phyloP scores from a whole-genome alignment of 1,139 yeast genomes.

The Debaryomyces fabryi region DNA sequence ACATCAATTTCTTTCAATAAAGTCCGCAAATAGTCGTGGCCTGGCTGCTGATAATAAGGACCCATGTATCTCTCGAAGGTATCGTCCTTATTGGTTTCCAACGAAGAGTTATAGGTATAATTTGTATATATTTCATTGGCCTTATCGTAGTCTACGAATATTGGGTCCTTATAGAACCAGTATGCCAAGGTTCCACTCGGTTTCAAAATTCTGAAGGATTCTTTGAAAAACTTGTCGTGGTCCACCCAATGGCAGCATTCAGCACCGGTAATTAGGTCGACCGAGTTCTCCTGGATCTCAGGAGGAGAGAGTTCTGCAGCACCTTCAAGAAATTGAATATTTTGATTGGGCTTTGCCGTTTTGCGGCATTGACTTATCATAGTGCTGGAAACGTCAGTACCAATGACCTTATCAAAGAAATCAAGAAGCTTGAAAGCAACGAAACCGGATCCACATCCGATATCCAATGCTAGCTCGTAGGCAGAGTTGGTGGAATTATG shows the following conservation, averaged over 20 bases:
- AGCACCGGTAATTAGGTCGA: conserved; percentile 71
- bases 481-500: conserved; percentile 24
- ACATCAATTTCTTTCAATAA: conserved; percentile 46
- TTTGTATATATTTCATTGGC: conserved; percentile 44
- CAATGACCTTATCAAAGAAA: conserved; percentile 53
- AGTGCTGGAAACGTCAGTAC: conserved; percentile 35
- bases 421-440: conserved; percentile 60
- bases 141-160: conserved; percentile 42
- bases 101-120: conserved; percentile 40
- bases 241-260: conserved; percentile 84
- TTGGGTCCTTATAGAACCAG: conserved; percentile 81
- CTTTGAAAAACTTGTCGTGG: conserved; percentile 52
- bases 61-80: conserved; percentile 56
- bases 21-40: conserved; percentile 53
- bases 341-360: conserved; percentile 13
- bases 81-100: conserved; percentile 26
- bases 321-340: conserved; percentile 32
- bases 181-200: conserved; percentile 67
- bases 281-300: conserved; percentile 30
- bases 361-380: conserved; percentile 13
- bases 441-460: conserved; percentile 88
- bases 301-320: conserved; percentile 31
- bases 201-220: conserved; percentile 52
- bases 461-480: conserved; percentile 53
- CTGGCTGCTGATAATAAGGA: conserved; percentile 58